Base-by-base conservation (phyloP, 768 basidiomycete genomes). In the Kwoniella newhampshirensis region DNA sequence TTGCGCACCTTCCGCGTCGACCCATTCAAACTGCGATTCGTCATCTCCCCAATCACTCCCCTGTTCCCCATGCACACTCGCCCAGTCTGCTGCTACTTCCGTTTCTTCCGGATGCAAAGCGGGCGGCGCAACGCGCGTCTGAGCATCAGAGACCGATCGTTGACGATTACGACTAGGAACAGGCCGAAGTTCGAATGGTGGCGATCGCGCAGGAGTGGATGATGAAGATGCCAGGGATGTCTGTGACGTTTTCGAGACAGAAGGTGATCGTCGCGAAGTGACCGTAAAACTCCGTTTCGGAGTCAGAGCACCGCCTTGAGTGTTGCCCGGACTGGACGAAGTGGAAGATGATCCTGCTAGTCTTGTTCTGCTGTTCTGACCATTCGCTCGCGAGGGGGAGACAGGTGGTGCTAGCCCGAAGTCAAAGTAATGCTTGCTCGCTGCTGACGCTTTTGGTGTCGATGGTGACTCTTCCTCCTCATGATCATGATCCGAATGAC, bases 1-100 rank as follows among this genome's bases (percentile, higher is more conserved):
- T 2, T 55, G 63, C 20, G 54, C 65, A 13, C 52, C 59, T 23
- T 66, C 54, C 37, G 54, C 64, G 51, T 73, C 71, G 23, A 73
- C 35, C 71, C 71, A 73, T 57, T 73, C 71, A 36, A 68, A 73
- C 17, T 62, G 52, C 26, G 49, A 60, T 43, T 73, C 71, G 45
- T 73, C 71, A 17, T 73, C 71, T 5, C 68, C 71, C 71, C 71
- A 73, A 32, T 73, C 71, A 13, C 47, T 50, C 5, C 71, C 71
- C 51, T 73, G 68, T 36, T 73, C 71, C 2, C 71, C 71, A 39
- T 70, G 66, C 1, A 73, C 44, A 49, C 60, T 63, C 21, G 48
- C 54, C 54, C 47, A 55, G 32, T 61, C 59, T 11, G 41, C 40
- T 15, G 36, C 13, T 7, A 51, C 21, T 43, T 55, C 48, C n/a